Conservation (phyloP, 208 protist species). For the Tetramitus jugosus region DNA sequence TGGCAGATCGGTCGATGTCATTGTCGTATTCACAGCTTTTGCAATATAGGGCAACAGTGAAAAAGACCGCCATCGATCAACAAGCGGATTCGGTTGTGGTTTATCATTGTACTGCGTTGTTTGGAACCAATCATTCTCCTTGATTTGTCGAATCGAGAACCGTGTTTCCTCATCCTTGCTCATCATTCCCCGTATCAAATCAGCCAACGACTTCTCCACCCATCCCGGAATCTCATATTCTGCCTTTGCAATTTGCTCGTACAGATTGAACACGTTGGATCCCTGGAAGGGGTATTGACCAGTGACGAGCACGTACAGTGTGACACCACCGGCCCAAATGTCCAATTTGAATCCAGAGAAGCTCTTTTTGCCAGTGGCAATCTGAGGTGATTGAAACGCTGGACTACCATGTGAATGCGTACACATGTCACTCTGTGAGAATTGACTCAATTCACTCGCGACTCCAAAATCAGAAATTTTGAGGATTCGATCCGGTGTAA, state of each 20-base stretch:
- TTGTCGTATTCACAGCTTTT: not conserved
- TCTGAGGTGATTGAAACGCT: slow-evolving; percentile 23
- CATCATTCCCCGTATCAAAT: slow-evolving; percentile 15
- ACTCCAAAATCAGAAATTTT: slow-evolving; percentile 36
- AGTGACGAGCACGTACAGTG: slow-evolving; percentile 11
- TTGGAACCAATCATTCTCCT: not conserved
- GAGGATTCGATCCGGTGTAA: slow-evolving; percentile 17
- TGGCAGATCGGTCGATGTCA: too few relatives aligned
- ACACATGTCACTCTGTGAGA: not conserved
- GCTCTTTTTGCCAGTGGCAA: not conserved
- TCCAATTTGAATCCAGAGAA: slow-evolving; percentile 13
- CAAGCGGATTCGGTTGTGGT: not conserved
- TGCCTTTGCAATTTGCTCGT: not conserved
- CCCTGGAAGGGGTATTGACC: slow-evolving; percentile 23
- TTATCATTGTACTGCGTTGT: not conserved
- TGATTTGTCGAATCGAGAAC: not conserved
- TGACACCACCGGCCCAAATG: slow-evolving; percentile 26
- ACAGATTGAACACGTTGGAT: not conserved
- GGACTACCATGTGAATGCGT: not conserved
- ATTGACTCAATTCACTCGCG: slow-evolving; percentile 8
- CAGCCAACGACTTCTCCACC: not conserved
- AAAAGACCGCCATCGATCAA: slow-evolving; percentile 4
- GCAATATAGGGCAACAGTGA: slow-evolving; percentile 8
- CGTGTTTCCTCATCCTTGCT: slow-evolving; percentile 16
- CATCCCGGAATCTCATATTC: slow-evolving; percentile 19